Percentiles rank a stretch among this genome's conserved stretches.
Evolutionary conservation across 2,329 filamentous ascomycete genomes (phyloP).

Genomic region (Colletotrichum eremochloae): DNA sequence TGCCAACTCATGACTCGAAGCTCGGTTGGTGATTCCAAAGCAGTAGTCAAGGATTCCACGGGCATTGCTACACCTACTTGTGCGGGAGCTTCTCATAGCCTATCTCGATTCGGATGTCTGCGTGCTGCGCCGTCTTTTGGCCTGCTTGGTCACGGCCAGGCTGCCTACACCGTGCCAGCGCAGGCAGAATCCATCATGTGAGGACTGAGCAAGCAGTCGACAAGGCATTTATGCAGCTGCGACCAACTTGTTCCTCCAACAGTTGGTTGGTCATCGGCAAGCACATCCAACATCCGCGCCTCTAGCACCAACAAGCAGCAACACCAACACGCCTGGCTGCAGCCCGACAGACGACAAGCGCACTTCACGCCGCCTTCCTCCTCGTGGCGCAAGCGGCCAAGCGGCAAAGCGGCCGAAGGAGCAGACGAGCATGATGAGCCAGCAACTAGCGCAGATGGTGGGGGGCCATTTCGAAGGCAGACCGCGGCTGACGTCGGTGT

Average conservation of each 20-base stretch:
- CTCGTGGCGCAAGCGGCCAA: not conserved
- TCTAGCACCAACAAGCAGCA: slow-evolving; percentile 1
- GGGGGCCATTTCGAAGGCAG: not conserved
- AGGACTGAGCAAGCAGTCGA: not conserved
- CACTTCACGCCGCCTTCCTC: slow-evolving; percentile 1
- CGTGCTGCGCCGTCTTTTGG: not conserved
- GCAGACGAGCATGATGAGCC: not conserved
- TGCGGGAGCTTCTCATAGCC: not conserved
- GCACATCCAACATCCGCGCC: slow-evolving; percentile 10
- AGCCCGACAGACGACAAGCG: slow-evolving; percentile 11
- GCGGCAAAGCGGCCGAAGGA: slow-evolving; percentile 8
- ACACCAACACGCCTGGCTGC: not conserved
- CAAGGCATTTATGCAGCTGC: not conserved
- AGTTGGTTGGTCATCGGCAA: not conserved
- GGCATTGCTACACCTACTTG: not conserved
- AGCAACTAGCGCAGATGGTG: not conserved
- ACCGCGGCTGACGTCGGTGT: not conserved
- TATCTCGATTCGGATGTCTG: not conserved
- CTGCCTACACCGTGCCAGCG: not conserved
- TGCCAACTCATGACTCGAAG: not conserved
- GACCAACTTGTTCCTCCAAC: not conserved
- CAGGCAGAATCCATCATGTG: slow-evolving; percentile 11
- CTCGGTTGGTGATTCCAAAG: not conserved
- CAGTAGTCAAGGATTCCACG: not conserved
- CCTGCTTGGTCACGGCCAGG: not conserved